These are phyloP conservation scores for Cladobotryum mycophilum DNA, from an alignment of 2,329 filamentous ascomycete genomes.

Conservation along the genomic window DNA sequence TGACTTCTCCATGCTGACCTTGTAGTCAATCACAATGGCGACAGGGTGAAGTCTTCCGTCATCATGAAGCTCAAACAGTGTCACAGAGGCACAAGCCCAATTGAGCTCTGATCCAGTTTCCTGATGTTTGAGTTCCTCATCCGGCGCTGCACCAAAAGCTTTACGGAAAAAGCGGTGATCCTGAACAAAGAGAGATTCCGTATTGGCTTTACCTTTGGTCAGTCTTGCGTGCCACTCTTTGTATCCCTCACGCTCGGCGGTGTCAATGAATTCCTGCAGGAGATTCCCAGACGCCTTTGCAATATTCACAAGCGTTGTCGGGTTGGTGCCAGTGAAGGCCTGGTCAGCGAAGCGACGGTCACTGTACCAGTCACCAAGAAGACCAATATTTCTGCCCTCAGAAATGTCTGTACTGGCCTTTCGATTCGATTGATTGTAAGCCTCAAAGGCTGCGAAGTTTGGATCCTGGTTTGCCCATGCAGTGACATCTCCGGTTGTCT, in stretches of 20 bases:
- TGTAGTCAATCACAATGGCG: conserved; percentile 43
- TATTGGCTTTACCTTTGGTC: conserved; percentile 17
- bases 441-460: neutral
- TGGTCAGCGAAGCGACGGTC: neutral
- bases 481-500: neutral
- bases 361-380: neutral
- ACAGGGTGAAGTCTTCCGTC: conserved; percentile 43
- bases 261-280: conserved; percentile 29
- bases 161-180: conserved; percentile 39
- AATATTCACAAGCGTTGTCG: neutral
- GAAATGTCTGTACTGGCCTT: neutral
- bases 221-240: conserved; percentile 25
- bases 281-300: conserved; percentile 26
- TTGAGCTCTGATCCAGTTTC: conserved; percentile 22
- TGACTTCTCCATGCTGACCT: conserved; percentile 34
- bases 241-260: conserved; percentile 28
- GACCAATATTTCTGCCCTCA: neutral
- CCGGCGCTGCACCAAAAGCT: conserved; percentile 24
- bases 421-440: neutral
- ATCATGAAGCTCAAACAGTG: conserved; percentile 35
- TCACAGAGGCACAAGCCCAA: conserved; percentile 35
- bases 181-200: conserved; percentile 34
- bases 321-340: neutral
- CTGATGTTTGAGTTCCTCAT: conserved; percentile 23
- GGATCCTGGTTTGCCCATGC: neutral